Conservation (phyloP, 306 rosid genomes). For the Benincasa hispida region DNA sequence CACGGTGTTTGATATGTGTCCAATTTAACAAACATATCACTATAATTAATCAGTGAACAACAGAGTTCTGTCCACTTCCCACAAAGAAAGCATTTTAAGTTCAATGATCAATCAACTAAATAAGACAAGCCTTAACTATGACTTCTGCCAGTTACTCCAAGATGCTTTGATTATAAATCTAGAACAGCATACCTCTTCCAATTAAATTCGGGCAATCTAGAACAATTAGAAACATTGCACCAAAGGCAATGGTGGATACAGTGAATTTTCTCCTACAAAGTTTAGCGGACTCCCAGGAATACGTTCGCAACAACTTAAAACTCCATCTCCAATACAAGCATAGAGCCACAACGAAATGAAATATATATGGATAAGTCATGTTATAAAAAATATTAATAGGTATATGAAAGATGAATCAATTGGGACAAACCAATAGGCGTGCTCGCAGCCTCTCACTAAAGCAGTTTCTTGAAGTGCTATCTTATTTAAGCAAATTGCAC, state of each 20-base stretch:
- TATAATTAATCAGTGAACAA: background rate
- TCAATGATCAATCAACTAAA: background rate
- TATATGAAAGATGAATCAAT: slow-evolving; percentile 11
- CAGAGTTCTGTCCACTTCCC: background rate
- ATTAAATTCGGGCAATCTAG: slow-evolving; percentile 7
- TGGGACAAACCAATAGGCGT: slow-evolving; percentile 76
- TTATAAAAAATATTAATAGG: background rate
- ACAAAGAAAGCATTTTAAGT: background rate
- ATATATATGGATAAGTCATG: background rate
- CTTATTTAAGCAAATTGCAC: slow-evolving; percentile 66
- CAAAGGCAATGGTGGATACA: slow-evolving; percentile 7
- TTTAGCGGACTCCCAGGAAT: background rate
- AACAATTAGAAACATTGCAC: slow-evolving; percentile 8
- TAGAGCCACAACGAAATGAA: slow-evolving; percentile 2
- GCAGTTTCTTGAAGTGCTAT: slow-evolving; percentile 74
- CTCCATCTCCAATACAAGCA: slow-evolving; percentile 3
- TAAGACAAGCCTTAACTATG: too few species aligned
- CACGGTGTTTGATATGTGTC: background rate
- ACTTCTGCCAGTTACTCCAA: too few species aligned
- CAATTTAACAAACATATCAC: background rate
- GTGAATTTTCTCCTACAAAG: slow-evolving; percentile 1
- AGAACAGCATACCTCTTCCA: slow-evolving; percentile 12
- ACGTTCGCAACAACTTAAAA: background rate
- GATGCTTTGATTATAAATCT: background rate
- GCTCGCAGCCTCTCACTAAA: slow-evolving; percentile 88